Conservation (phyloP, 306 rosid species). For the Erythrophleum fordii region DNA sequence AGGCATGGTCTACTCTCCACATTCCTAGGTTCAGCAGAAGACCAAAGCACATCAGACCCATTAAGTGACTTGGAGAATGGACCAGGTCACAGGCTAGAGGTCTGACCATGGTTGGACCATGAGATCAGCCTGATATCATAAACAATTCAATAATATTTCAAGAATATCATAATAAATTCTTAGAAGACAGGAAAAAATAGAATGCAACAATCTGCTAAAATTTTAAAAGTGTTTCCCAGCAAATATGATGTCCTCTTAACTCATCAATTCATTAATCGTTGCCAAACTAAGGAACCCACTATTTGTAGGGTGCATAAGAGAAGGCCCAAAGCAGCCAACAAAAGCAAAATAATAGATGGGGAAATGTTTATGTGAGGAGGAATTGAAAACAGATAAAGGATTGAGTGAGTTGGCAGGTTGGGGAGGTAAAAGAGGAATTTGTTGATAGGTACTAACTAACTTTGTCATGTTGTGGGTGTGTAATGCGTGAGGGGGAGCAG, state of each 20-base stretch:
- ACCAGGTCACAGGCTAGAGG: slow-evolving; percentile 13
- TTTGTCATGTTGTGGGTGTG: too few species aligned
- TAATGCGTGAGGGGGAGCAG: too few species aligned
- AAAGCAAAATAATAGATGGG: too few species aligned
- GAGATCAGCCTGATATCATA: slow-evolving; percentile 2
- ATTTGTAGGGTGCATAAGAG: too few species aligned
- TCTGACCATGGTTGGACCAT: slow-evolving; percentile 19
- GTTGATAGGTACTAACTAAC: too few species aligned
- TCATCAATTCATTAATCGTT: neutral
- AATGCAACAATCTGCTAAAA: neutral
- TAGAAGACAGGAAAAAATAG: neutral
- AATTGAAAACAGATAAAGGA: too few species aligned
- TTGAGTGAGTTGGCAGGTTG: too few species aligned
- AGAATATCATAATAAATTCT: neutral
- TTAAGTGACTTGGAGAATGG: slow-evolving; percentile 1
- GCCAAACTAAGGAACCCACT: too few species aligned
- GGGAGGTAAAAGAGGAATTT: too few species aligned
- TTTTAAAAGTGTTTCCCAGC: neutral
- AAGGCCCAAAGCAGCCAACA: too few species aligned
- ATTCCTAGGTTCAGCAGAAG: slow-evolving; percentile 25
- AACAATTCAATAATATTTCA: too few species aligned
- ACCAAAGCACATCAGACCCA: slow-evolving; percentile 3
- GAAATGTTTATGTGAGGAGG: too few species aligned
- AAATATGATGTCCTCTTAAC: neutral
- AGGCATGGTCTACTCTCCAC: slow-evolving; percentile 29